Conservation (phyloP, 2,329 filamentous ascomycete genomes). For the Nigrospora oryzae region DNA sequence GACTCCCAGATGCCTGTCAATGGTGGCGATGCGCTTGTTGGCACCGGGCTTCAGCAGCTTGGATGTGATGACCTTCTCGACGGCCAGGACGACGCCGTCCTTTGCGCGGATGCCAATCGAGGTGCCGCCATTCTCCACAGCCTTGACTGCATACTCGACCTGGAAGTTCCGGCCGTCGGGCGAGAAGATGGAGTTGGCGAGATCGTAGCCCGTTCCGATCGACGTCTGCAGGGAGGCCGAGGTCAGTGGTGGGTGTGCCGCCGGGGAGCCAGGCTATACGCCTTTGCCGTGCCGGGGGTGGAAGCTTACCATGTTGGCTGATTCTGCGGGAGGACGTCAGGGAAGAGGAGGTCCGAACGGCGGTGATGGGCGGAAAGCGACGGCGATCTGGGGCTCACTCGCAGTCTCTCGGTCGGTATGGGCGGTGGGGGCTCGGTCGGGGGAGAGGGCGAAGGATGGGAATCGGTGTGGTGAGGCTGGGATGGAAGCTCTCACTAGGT, state of each 20-base stretch:
- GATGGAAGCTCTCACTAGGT: too few species aligned
- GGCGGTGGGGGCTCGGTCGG: too few species aligned
- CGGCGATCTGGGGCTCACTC: too few species aligned
- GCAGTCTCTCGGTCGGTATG: too few species aligned
- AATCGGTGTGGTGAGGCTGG: too few species aligned
- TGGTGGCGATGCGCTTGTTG: slow-evolving; percentile 93
- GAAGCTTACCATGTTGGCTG: not conserved
- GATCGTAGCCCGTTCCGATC: slow-evolving; percentile 99
- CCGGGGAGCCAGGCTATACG: too few species aligned
- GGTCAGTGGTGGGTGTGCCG: not conserved
- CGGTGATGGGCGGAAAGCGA: too few species aligned
- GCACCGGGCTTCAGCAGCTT: slow-evolving; percentile 91
- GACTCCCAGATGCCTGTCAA: slow-evolving; percentile 88
- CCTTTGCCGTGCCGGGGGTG: too few species aligned
- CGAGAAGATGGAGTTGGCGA: slow-evolving; percentile 99
- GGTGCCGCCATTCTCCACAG: slow-evolving; percentile 95
- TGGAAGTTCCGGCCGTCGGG: slow-evolving; percentile 99
- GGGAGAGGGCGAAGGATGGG: too few species aligned
- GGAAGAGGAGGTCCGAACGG: too few species aligned
- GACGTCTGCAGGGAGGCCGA: slow-evolving; percentile 64
- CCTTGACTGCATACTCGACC: slow-evolving; percentile 97
- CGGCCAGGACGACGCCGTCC: slow-evolving; percentile 89
- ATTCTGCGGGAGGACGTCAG: too few species aligned
- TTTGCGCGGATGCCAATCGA: slow-evolving; percentile 95
- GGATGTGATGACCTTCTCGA: slow-evolving; percentile 93